Evolutionary conservation across 1,139 yeast species (phyloP).

Genomic region (Magnusiomyces sp.): DNA sequence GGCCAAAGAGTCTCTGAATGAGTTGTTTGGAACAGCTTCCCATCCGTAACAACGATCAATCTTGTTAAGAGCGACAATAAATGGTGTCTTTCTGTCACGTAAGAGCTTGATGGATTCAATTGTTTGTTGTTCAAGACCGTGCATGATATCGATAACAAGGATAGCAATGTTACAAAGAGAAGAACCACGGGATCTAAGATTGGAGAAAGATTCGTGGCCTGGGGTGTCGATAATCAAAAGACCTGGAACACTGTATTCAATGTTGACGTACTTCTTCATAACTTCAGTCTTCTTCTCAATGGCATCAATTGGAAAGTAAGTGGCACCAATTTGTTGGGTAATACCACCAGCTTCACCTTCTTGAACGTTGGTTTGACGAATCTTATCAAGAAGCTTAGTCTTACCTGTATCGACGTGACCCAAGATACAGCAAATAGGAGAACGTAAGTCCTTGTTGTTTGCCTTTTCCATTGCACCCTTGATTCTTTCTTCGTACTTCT

Average conservation of each 20-base stretch:
- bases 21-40: conserved; percentile 81
- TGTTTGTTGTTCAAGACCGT: conserved; percentile 97
- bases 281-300: conserved; percentile 84
- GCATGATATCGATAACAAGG: conserved; percentile 96
- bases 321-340: conserved; percentile 99
- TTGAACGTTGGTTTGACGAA: conserved; percentile 97
- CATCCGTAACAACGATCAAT: conserved; percentile 96
- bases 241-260: conserved; percentile 89
- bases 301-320: conserved; percentile 95
- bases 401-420: conserved; percentile 99
- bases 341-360: conserved; percentile 99
- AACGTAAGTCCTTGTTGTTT: conserved; percentile 54
- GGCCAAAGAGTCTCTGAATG: conserved; percentile 89
- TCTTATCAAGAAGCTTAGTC: conserved; percentile 89
- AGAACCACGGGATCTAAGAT: conserved; percentile 97
- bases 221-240: conserved; percentile 94
- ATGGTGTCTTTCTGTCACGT: conserved; percentile 96
- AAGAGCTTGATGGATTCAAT: conserved; percentile 84
- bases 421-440: conserved; percentile 97
- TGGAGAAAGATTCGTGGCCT: conserved; percentile 98
- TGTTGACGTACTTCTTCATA: conserved; percentile 79
- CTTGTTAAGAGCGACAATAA: conserved; percentile 91
- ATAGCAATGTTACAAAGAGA: conserved; percentile 98
- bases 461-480: conserved; percentile 35
- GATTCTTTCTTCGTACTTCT: conserved; percentile 34